A percentile compares a stretch with the other conserved stretches of the same genome.
These are phyloP conservation scores for Auriscalpium vulgare DNA, from an alignment of 768 basidiomycete species.

Conservation along the genomic window DNA sequence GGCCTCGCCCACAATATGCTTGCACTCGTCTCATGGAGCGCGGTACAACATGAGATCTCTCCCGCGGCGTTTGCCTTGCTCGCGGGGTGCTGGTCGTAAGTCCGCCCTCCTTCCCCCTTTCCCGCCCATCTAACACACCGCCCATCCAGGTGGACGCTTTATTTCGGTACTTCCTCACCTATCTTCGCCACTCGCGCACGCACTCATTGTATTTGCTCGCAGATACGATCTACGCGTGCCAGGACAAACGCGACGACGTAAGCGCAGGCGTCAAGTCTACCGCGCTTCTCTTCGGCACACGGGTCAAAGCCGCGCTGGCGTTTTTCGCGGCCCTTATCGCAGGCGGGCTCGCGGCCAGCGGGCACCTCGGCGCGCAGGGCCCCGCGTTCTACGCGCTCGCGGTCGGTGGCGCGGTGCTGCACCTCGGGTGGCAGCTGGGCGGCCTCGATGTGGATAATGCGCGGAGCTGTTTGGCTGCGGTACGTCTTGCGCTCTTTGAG, in stretches of 20 bases:
- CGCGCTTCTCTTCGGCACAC: constrained; percentile 47
- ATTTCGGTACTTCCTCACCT: not conserved
- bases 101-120: too few relatives aligned
- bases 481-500: not conserved
- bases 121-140: not conserved
- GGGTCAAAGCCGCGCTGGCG: constrained; percentile 35
- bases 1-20: constrained; percentile 15
- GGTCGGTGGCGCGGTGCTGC: not conserved
- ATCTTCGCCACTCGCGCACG: not conserved
- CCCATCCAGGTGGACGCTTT: constrained; percentile 10
- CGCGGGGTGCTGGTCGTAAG: too few relatives aligned
- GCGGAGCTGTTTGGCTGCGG: not conserved
- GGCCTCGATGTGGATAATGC: constrained; percentile 3
- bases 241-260: constrained; percentile 52
- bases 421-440: constrained; percentile 3
- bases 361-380: constrained; percentile 21
- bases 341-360: constrained; percentile 18
- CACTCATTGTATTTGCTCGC: constrained; percentile 35
- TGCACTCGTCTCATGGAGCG: not conserved
- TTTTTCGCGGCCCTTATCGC: constrained; percentile 27
- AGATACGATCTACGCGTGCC: constrained; percentile 58
- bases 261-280: constrained; percentile 54
- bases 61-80: not conserved
- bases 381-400: constrained; percentile 3
- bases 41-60: not conserved